Base-by-base conservation (phyloP, 2,329 filamentous ascomycete genomes). In the Exserohilum rostratum region DNA sequence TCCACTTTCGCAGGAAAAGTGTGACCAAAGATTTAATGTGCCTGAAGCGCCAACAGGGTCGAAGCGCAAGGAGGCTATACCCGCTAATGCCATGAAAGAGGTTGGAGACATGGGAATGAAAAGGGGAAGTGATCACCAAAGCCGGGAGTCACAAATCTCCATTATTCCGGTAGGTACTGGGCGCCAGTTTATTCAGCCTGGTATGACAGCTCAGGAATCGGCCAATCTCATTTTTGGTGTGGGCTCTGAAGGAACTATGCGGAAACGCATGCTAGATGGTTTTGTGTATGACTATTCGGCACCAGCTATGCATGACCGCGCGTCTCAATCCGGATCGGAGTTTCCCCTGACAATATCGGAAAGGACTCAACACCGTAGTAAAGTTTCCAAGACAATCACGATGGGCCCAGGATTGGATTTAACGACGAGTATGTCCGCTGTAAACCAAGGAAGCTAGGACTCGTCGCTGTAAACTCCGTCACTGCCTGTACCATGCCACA, bases 131-230 rank as follows among this genome's bases (percentile, higher is more conserved):
- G 5, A 20, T 4, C 3, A 15, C 22, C 6, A 6, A 13, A 7
- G n/a, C n/a, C 12, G 22, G 33, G 7, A 17, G 13, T 17, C 34
- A 4, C n/a, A 13, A 3, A 12, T 6, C 13, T 50, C 35, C 13
- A 18, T 25, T 6, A 1, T 38, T n/a, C 15, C n/a, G 29, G 29
- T 46, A n/a, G 20, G 29, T 13, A 11, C 35, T 18, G 29, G 17
- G 11, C 47, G 30, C 18, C 38, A 48, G 1, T 60, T 55, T 46
- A 29, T 10, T 37, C 54, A 58, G 42, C 57, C 57, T 9, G 35
- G 39, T 6, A 18, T 58, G 54, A 52, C 46, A n/a, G n/a, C 27
- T 5, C 44, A 38, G 35, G 39, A 52, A 25, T 57, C 50, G 5
- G 40, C 25, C 4, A 44, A 43, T 22, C 33, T 57, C 15, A 22